phyloP scores from a whole-genome alignment of 78 protist species.

The Paratrimastix pyriformis region DNA sequence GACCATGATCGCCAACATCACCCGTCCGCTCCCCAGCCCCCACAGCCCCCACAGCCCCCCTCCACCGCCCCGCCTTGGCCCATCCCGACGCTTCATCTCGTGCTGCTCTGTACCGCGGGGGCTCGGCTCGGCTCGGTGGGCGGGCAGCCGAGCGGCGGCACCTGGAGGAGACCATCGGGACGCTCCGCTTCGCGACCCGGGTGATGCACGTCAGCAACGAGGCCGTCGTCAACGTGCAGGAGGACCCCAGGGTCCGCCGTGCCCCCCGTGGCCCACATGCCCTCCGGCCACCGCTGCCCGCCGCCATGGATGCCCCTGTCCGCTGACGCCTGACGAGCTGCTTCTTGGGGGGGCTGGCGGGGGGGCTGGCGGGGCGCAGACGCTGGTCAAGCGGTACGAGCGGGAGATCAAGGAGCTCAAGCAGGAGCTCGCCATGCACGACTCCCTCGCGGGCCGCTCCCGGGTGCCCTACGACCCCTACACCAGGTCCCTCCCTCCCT shows the following conservation, averaged over 20 bases:
- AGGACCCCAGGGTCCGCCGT: constrained; percentile 17
- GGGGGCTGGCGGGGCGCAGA: not conserved
- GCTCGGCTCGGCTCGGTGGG: not conserved
- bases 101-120: no score
- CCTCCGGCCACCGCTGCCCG: no score
- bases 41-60: not conserved
- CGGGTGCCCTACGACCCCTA: constrained; percentile 16
- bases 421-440: constrained; percentile 72
- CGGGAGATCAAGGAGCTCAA: constrained; percentile 41
- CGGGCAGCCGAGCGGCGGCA: constrained; percentile 15
- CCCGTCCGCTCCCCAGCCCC: not conserved
- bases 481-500: no score
- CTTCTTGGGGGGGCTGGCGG: no score
- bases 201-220: constrained; percentile 41
- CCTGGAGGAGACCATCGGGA: constrained; percentile 58
- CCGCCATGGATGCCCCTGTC: no score
- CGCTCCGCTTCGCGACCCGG: constrained; percentile 55
- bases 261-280: not conserved
- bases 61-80: not conserved
- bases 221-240: constrained; percentile 28
- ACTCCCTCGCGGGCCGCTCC: constrained; percentile 35
- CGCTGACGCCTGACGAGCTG: no score
- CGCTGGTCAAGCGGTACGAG: constrained; percentile 24
- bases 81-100: not conserved
- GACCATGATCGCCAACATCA: constrained; percentile 43